A percentile compares a stretch with the other conserved stretches of the same genome.
phyloP scores from a whole-genome alignment of 495 filamentous ascomycete species.

The Parmelia sp. region DNA sequence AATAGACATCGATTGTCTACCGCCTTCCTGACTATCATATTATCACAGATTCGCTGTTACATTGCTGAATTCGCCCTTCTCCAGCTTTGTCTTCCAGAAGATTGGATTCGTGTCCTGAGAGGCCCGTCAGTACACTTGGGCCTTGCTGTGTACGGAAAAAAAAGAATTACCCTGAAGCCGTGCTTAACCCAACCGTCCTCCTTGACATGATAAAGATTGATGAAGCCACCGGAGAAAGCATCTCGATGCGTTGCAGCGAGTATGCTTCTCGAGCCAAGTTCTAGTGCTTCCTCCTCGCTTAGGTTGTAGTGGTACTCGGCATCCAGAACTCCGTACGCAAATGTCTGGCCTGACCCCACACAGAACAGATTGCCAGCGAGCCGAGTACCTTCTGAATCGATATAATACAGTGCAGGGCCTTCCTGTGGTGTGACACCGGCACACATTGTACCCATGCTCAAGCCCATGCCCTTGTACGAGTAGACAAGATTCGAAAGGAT shows the following conservation, averaged over 20 bases:
- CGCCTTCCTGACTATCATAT: background rate
- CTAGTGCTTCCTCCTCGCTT: constrained; percentile 76
- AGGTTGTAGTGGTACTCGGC: constrained; percentile 90
- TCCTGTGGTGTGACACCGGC: constrained; percentile 94
- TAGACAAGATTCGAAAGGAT: constrained; percentile 98
- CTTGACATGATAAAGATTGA: constrained; percentile 98
- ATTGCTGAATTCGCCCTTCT: constrained; percentile 97
- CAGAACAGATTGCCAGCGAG: constrained; percentile 94
- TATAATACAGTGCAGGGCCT: constrained; percentile 97
- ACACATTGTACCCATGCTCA: constrained; percentile 99
- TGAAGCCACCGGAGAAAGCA: constrained; percentile 95
- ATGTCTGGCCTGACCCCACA: constrained; percentile 95
- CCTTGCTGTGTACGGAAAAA: constrained; percentile 3
- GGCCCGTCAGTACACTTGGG: constrained; percentile 14
- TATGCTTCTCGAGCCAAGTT: constrained; percentile 83
- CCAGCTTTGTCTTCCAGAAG: constrained; percentile 98
- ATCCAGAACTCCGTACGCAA: constrained; percentile 96
- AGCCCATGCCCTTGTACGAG: constrained; percentile 93
- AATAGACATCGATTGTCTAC: background rate
- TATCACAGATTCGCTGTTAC: constrained; percentile 71
- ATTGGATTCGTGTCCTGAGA: constrained; percentile 76
- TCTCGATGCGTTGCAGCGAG: constrained; percentile 96
- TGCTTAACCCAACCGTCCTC: constrained; percentile 98
- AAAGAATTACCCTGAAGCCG: constrained; percentile 60
- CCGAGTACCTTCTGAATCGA: constrained; percentile 94